Evolutionary conservation across 169 alveolate genomes (phyloP).

Genomic region (Cryptosporidium meleagridis): DNA sequence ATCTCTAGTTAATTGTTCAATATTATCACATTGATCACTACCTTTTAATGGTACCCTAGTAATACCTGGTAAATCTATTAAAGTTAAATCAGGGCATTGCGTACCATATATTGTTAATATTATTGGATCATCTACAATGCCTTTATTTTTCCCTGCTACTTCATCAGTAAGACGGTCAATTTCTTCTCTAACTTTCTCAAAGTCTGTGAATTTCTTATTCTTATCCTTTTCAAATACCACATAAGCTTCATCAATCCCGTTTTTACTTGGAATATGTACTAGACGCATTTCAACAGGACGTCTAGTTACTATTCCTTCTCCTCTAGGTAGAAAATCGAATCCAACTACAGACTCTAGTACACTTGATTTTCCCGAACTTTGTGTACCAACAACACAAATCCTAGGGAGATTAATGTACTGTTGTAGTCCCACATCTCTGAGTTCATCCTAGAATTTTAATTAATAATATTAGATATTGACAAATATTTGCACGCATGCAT

Average conservation of each 20-base stretch:
- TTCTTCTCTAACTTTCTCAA: conserved; percentile 91
- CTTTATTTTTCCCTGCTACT: conserved; percentile 92
- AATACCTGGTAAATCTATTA: conserved; percentile 99
- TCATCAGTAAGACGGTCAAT: conserved; percentile 91
- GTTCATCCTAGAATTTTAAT: conserved; percentile 82
- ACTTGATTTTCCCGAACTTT: conserved; percentile 90
- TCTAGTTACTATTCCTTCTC: conserved; percentile 98
- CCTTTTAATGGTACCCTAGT: conserved; percentile 96
- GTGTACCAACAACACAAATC: conserved; percentile 89
- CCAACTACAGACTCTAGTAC: conserved; percentile 98
- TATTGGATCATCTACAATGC: conserved; percentile 97
- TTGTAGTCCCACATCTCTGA: conserved; percentile 92
- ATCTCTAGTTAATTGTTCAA: conserved; percentile 94
- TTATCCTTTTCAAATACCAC: conserved; percentile 83
- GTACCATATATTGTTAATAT: conserved; percentile 94
- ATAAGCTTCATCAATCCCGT: conserved; percentile 79
- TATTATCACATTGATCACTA: conserved; percentile 95
- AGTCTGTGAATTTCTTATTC: conserved; percentile 88
- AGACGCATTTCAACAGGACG: conserved; percentile 97
- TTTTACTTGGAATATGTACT: conserved; percentile 87
- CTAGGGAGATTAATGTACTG: conserved; percentile 91
- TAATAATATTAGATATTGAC: background rate
- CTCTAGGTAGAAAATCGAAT: conserved; percentile 96
- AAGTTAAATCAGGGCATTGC: conserved; percentile 96
- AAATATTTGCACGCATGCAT: background rate